These are phyloP conservation scores for Sanghuangporus baumii DNA, from an alignment of 1,284 basidiomycete species.

Conservation along the genomic window DNA sequence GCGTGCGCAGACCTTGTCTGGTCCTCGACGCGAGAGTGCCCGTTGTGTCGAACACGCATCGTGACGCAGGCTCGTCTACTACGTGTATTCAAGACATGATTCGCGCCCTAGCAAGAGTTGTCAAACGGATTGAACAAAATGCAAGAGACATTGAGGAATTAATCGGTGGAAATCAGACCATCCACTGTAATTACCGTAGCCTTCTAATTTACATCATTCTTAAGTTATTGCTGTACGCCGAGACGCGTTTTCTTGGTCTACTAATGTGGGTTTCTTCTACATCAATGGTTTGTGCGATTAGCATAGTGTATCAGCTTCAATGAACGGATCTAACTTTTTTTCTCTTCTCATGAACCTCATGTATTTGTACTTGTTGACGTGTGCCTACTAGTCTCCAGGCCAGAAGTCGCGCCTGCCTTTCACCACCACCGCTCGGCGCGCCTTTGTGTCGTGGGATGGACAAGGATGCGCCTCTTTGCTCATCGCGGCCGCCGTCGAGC, in stretches of 20 bases:
- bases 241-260: neutral
- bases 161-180: too few species aligned
- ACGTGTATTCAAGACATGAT: slow-evolving; percentile 70
- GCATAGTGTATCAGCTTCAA: neutral
- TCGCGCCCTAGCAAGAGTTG: slow-evolving; percentile 3
- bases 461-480: neutral
- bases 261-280: neutral
- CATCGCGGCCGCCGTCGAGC: neutral
- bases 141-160: too few species aligned
- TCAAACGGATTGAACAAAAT: too few species aligned
- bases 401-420: too few species aligned
- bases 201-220: too few species aligned
- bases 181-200: too few species aligned
- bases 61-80: slow-evolving; percentile 76
- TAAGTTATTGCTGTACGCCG: too few species aligned
- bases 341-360: neutral
- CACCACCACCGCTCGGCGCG: too few species aligned
- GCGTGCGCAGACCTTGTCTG: slow-evolving; percentile 82
- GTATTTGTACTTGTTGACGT: neutral
- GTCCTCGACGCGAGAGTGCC: slow-evolving; percentile 75
- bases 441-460: too few species aligned
- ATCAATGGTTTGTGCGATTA: too few species aligned
- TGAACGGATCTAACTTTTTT: neutral
- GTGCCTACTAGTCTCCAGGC: neutral
- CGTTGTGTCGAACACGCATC: slow-evolving; percentile 80